Evolutionary conservation across 2,329 filamentous ascomycete species (phyloP).

Genomic region (Hysterium pulicare): DNA sequence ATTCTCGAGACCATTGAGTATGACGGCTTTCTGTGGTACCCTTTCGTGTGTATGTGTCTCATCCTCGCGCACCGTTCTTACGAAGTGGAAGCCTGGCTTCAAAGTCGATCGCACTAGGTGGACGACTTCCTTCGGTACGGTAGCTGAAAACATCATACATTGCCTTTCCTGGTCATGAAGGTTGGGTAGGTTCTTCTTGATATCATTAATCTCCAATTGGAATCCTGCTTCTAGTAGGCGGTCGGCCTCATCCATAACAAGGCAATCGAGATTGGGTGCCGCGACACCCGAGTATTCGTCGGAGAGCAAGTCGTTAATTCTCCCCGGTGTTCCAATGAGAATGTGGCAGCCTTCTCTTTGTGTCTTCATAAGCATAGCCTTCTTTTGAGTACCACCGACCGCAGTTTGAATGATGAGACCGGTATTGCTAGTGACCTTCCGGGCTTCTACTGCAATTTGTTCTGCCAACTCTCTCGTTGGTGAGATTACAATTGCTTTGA

Average conservation of each 20-base stretch:
- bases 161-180: constrained; percentile 66
- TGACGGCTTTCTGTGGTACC: constrained; percentile 75
- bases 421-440: constrained; percentile 62
- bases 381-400: constrained; percentile 89
- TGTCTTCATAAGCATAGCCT: constrained; percentile 62
- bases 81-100: constrained; percentile 79
- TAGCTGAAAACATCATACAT: constrained; percentile 93
- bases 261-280: constrained; percentile 57
- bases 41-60: constrained; percentile 81
- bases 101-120: constrained; percentile 73
- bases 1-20: constrained; percentile 68
- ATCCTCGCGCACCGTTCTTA: constrained; percentile 80
- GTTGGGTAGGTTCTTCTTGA: constrained; percentile 57
- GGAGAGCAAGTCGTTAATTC: constrained; percentile 74
- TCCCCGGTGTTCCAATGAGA: constrained; percentile 84
- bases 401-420: constrained; percentile 69
- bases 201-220: constrained; percentile 47
- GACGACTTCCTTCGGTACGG: constrained; percentile 80
- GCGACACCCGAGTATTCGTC: constrained; percentile 62
- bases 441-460: constrained; percentile 69
- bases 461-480: constrained; percentile 63
- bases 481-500: constrained; percentile 59
- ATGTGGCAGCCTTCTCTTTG: constrained; percentile 78
- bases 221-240: constrained; percentile 62
- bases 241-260: constrained; percentile 66